Conservation (phyloP, 306 rosid species). For the Casuarina equisetifolia region DNA sequence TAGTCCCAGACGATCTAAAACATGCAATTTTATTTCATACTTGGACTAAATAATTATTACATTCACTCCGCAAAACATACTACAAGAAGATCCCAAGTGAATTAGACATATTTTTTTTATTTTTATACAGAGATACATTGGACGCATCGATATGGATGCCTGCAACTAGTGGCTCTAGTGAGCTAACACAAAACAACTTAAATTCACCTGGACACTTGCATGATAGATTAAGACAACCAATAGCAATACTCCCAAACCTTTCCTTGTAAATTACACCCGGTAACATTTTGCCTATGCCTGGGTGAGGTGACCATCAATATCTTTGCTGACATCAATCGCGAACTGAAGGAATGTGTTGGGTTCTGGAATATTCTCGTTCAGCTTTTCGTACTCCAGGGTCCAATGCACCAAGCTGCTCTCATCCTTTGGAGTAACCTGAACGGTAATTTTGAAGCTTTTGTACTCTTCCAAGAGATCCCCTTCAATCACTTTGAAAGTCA, state of each 20-base stretch:
- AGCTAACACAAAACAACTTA: background rate
- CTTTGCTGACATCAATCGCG: constrained; percentile 15
- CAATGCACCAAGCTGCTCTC: constrained; percentile 34
- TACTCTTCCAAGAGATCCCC: too few relatives aligned
- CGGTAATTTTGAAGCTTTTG: too few relatives aligned
- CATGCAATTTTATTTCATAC: too few relatives aligned
- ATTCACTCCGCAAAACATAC: too few relatives aligned
- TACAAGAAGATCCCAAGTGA: too few relatives aligned
- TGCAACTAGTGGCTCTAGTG: background rate
- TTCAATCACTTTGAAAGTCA: constrained; percentile 24
- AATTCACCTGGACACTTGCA: background rate
- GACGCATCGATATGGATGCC: background rate
- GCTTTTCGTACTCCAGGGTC: constrained; percentile 41
- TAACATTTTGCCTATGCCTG: background rate
- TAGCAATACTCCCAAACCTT: background rate
- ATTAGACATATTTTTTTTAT: too few relatives aligned
- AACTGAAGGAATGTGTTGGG: constrained; percentile 28
- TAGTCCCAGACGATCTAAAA: too few relatives aligned
- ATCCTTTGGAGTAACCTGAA: constrained; percentile 20
- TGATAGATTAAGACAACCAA: background rate
- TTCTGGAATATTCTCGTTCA: constrained; percentile 27
- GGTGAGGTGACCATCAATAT: constrained; percentile 25
- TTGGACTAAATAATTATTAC: too few relatives aligned
- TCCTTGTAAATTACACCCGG: background rate
- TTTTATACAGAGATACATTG: background rate